Evolutionary conservation across 2,329 filamentous ascomycete species (phyloP).

Genomic region (Magnaporthales sp.): DNA sequence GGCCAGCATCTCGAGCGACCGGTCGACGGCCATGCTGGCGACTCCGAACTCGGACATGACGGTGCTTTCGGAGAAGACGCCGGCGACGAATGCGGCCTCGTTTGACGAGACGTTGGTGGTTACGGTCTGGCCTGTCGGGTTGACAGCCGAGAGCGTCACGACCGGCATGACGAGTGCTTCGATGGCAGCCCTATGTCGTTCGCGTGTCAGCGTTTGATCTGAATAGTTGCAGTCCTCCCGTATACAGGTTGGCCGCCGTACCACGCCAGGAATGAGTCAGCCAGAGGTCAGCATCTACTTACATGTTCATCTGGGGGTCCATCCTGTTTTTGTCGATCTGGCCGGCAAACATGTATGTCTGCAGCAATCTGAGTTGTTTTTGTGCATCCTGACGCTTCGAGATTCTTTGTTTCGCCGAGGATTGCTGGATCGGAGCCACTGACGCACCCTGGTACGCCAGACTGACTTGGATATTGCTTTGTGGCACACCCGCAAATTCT

Average conservation of each 20-base stretch:
- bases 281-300: constrained; percentile 32
- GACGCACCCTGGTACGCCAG: constrained; percentile 46
- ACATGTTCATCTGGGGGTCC: constrained; percentile 50
- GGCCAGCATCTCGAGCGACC: constrained; percentile 32
- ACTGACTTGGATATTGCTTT: constrained; percentile 43
- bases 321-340: constrained; percentile 53
- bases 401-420: constrained; percentile 13
- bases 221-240: not conserved
- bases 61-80: constrained; percentile 55
- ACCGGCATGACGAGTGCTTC: constrained; percentile 58
- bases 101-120: constrained; percentile 59
- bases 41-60: constrained; percentile 40
- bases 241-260: not conserved
- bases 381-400: constrained; percentile 12
- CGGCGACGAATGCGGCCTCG: constrained; percentile 63
- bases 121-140: constrained; percentile 39
- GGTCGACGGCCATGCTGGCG: constrained; percentile 41
- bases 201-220: not conserved
- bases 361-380: constrained; percentile 35
- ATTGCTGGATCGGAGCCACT: constrained; percentile 32
- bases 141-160: constrained; percentile 56
- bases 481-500: constrained; percentile 41
- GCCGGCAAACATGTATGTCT: constrained; percentile 60
- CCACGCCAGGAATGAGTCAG: too few relatives aligned
- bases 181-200: constrained; percentile 39